Conservation (phyloP, 352 stramenopile species). For the Pythium coloratum region DNA sequence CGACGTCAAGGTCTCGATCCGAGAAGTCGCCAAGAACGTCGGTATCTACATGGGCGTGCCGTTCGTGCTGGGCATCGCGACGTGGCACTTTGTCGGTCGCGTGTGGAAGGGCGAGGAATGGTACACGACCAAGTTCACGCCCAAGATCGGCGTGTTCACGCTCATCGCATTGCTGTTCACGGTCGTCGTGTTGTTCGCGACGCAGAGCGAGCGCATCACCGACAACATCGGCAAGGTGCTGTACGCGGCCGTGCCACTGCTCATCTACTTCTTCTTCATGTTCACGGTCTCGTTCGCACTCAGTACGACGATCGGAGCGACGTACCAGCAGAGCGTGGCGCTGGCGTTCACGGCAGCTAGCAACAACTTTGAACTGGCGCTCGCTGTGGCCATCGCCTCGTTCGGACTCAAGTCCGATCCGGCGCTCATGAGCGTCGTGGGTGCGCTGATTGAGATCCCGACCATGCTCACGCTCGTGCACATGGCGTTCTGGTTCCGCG, state of each 20-base stretch:
- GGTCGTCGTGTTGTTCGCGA: conserved; percentile 71
- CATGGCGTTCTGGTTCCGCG: conserved; percentile 40
- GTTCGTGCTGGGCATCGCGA: conserved; percentile 32
- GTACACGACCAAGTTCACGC: conserved; percentile 54
- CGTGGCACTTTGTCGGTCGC: conserved; percentile 35
- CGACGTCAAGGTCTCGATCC: conserved; percentile 42
- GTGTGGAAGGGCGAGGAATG: conserved; percentile 40
- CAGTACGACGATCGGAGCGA: conserved; percentile 34
- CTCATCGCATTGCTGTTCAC: conserved; percentile 65
- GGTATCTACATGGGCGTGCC: conserved; percentile 71
- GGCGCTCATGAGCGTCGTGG: conserved; percentile 66
- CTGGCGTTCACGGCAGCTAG: conserved; percentile 73
- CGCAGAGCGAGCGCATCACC: conserved; percentile 60
- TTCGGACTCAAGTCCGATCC: conserved; percentile 73
- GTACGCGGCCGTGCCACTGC: conserved; percentile 50
- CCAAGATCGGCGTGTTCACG: conserved; percentile 42
- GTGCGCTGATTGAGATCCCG: conserved; percentile 69
- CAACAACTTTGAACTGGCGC: conserved; percentile 83
- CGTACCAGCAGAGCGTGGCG: conserved; percentile 43
- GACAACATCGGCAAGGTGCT: conserved; percentile 49
- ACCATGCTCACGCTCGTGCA: conserved; percentile 66
- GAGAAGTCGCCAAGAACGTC: conserved; percentile 51
- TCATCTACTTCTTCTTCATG: conserved; percentile 65
- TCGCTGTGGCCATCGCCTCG: conserved; percentile 61
- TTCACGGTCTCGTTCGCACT: conserved; percentile 47